These are phyloP conservation scores for Cyclanthera cordifolia DNA, from an alignment of 306 rosid genomes.

Conservation along the genomic window DNA sequence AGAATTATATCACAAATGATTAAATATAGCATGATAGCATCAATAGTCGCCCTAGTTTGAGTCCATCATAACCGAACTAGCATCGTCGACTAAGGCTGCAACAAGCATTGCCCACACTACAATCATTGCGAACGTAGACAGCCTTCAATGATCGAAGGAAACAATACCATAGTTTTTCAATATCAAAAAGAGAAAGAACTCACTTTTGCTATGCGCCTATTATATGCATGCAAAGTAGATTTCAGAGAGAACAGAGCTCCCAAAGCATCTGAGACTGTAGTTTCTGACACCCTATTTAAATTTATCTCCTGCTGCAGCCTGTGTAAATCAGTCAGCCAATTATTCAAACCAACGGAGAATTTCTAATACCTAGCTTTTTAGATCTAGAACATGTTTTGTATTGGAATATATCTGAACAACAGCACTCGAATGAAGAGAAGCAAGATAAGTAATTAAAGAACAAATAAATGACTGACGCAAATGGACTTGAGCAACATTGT, in stretches of 20 bases:
- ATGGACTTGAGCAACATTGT: neutral
- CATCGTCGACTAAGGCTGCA: too few relatives aligned
- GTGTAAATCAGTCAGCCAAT: constrained; percentile 12
- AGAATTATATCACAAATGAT: constrained; percentile 16
- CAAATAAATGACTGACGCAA: neutral
- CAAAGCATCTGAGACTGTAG: constrained; percentile 37
- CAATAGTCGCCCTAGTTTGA: neutral
- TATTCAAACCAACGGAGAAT: neutral
- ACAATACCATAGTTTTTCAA: neutral
- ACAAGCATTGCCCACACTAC: neutral
- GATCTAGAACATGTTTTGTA: neutral
- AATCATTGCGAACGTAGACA: too few relatives aligned
- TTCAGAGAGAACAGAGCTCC: constrained; percentile 43
- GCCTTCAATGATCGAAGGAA: neutral
- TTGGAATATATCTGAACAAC: neutral
- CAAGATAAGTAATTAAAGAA: neutral
- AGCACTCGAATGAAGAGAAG: neutral
- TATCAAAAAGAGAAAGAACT: constrained; percentile 13
- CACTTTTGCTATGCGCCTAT: constrained; percentile 68
- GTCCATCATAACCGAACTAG: neutral
- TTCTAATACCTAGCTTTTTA: neutral
- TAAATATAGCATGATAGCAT: neutral
- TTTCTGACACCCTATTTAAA: constrained; percentile 35
- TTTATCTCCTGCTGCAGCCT: constrained; percentile 53
- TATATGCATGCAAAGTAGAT: constrained; percentile 58